Evolutionary conservation across 2,329 filamentous ascomycete genomes (phyloP).

Genomic region (Ascochyta rabiei): DNA sequence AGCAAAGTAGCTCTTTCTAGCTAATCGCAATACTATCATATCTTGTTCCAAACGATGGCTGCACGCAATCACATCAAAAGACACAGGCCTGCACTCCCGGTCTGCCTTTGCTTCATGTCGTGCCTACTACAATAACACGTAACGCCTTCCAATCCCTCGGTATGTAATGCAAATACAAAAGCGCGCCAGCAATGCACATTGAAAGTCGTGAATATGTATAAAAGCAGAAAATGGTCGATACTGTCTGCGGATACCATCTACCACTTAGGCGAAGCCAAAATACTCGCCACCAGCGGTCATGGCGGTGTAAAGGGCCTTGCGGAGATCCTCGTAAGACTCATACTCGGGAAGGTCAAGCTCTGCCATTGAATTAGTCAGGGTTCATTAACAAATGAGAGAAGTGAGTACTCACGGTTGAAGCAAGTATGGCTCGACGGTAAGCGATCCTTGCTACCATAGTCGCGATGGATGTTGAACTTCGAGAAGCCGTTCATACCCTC

Average conservation of each 20-base stretch:
- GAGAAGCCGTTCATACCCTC: constrained; percentile 99
- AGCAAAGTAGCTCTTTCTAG: not conserved
- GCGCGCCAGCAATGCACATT: constrained; percentile 43
- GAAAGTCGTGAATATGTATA: constrained; percentile 23
- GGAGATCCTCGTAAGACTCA: constrained; percentile 89
- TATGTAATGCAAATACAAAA: constrained; percentile 31
- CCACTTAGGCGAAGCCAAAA: constrained; percentile 87
- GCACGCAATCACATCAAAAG: not conserved
- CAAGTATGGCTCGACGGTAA: constrained; percentile 97
- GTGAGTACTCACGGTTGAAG: constrained; percentile 86
- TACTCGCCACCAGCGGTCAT: constrained; percentile 98
- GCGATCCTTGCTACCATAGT: constrained; percentile 95
- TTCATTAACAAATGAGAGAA: not conserved
- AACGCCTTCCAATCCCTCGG: constrained; percentile 6
- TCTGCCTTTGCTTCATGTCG: constrained; percentile 12
- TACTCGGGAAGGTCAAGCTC: constrained; percentile 98
- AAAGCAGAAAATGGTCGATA: constrained; percentile 9
- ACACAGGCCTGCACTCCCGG: constrained; percentile 42
- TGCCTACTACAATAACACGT: constrained; percentile 1
- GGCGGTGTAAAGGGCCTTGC: constrained; percentile 87
- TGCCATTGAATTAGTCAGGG: constrained; percentile 55
- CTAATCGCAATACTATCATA: constrained; percentile 2
- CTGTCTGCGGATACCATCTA: not conserved
- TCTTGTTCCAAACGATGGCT: not conserved
- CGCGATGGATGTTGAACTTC: constrained; percentile 97